Percentiles rank a stretch among this genome's conserved stretches.
These are phyloP conservation scores for Nicotiana otophora DNA, from an alignment of 257 asterid species.

Conservation along the genomic window DNA sequence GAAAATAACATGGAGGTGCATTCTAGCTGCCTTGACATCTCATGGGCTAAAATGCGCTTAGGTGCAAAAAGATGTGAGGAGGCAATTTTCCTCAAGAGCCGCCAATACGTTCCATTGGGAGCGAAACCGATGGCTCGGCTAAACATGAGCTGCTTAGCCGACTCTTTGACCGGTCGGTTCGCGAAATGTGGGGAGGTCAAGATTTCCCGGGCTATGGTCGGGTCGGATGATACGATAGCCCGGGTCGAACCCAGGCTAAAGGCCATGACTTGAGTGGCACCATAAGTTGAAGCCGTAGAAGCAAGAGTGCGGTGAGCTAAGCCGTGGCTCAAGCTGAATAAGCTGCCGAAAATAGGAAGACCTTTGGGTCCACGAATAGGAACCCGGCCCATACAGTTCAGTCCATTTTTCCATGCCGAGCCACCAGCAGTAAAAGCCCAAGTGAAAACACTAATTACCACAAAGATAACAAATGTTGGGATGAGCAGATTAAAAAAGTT, in stretches of 20 bases:
- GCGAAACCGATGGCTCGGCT: conserved; percentile 67
- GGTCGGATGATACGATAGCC: conserved; percentile 36
- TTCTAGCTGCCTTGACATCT: conserved; percentile 31
- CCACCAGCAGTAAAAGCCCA: conserved; percentile 48
- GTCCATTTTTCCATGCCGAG: conserved; percentile 45
- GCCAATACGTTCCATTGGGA: conserved; percentile 50
- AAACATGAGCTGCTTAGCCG: conserved; percentile 56
- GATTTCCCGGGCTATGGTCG: conserved; percentile 42
- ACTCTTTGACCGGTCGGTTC: conserved; percentile 49
- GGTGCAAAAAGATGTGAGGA: conserved; percentile 49
- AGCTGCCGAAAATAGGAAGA: conserved; percentile 56
- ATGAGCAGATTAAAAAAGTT: conserved; percentile 9
- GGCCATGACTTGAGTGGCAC: conserved; percentile 43
- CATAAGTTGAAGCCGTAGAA: conserved; percentile 29
- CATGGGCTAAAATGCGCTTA: conserved; percentile 37
- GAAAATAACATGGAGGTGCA: conserved; percentile 33
- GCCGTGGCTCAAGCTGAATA: conserved; percentile 52
- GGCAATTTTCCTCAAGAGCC: conserved; percentile 41
- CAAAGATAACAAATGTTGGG: neutral
- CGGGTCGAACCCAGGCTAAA: conserved; percentile 57
- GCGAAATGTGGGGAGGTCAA: conserved; percentile 50
- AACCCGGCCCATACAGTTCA: conserved; percentile 27
- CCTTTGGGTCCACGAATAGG: conserved; percentile 52
- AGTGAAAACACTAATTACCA: conserved; percentile 22
- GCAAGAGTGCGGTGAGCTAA: conserved; percentile 56